These are phyloP conservation scores for Penicillium longicatenatum DNA, from an alignment of 495 filamentous ascomycete genomes.

Conservation along the genomic window DNA sequence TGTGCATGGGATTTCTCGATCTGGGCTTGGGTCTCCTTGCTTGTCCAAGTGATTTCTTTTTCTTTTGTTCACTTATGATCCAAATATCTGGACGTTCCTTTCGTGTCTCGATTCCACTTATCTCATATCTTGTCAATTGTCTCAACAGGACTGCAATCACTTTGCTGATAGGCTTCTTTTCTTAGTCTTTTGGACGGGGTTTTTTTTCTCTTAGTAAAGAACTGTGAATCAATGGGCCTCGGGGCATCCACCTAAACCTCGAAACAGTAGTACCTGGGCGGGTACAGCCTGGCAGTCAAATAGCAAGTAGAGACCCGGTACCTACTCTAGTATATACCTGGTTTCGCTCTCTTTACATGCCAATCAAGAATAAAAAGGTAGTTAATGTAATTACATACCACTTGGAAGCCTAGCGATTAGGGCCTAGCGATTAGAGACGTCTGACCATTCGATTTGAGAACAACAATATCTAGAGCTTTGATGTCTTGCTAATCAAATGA, in stretches of 20 bases:
- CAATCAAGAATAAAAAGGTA: too few relatives aligned
- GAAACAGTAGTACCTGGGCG: neutral
- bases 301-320: too few relatives aligned
- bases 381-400: too few relatives aligned
- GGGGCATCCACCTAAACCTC: neutral
- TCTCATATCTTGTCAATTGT: conserved; percentile 3
- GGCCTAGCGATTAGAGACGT: too few relatives aligned
- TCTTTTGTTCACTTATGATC: conserved; percentile 7
- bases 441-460: too few relatives aligned
- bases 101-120: conserved; percentile 1
- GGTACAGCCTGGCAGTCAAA: too few relatives aligned
- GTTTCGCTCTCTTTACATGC: too few relatives aligned
- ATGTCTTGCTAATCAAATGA: conserved; percentile 43
- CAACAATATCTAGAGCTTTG: neutral
- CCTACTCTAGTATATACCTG: too few relatives aligned
- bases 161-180: conserved; percentile 2
- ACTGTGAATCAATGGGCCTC: neutral
- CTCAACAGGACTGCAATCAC: conserved; percentile 1
- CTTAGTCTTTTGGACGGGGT: neutral
- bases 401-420: too few relatives aligned
- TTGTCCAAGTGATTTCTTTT: neutral
- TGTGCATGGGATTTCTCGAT: conserved; percentile 6
- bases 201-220: conserved; percentile 1
- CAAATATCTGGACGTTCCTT: conserved; percentile 5
- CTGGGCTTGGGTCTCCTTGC: conserved; percentile 1